phyloP scores from a whole-genome alignment of 768 basidiomycete genomes.

The Leccinum barrowsii region DNA sequence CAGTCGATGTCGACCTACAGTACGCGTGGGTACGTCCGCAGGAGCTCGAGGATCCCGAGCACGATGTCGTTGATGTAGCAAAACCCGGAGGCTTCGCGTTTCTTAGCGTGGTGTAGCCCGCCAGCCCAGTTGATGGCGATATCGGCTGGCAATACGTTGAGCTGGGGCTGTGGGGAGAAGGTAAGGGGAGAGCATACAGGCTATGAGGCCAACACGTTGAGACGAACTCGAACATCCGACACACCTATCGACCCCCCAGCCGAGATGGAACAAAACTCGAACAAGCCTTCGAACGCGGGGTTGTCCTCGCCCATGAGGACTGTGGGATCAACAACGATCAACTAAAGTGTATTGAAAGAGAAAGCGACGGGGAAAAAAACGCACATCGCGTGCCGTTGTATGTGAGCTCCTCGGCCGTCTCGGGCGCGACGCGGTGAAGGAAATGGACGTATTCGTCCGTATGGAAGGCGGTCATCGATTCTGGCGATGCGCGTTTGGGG shows the following conservation, averaged over 20 bases:
- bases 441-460: constrained; percentile 99
- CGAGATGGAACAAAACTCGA: constrained; percentile 95
- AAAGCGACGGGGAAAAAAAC: constrained; percentile 17
- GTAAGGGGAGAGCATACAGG: background rate
- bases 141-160: constrained; percentile 73
- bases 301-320: constrained; percentile 86
- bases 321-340: constrained; percentile 14
- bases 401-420: constrained; percentile 83
- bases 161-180: constrained; percentile 60
- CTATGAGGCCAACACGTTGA: background rate
- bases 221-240: constrained; percentile 19
- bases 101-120: constrained; percentile 99
- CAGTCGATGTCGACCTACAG: constrained; percentile 98
- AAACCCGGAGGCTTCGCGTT: constrained; percentile 95
- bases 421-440: constrained; percentile 82
- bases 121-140: constrained; percentile 97
- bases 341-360: background rate
- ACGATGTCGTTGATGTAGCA: constrained; percentile 99
- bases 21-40: constrained; percentile 82
- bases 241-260: constrained; percentile 91
- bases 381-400: constrained; percentile 82
- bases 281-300: constrained; percentile 93
- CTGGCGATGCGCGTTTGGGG: constrained; percentile 65
- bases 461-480: constrained; percentile 90
- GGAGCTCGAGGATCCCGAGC: constrained; percentile 86